A percentile compares a stretch with the other conserved stretches of the same genome.
Conservation (phyloP, 495 filamentous ascomycete species). For the Penicillium mononematosum region DNA sequence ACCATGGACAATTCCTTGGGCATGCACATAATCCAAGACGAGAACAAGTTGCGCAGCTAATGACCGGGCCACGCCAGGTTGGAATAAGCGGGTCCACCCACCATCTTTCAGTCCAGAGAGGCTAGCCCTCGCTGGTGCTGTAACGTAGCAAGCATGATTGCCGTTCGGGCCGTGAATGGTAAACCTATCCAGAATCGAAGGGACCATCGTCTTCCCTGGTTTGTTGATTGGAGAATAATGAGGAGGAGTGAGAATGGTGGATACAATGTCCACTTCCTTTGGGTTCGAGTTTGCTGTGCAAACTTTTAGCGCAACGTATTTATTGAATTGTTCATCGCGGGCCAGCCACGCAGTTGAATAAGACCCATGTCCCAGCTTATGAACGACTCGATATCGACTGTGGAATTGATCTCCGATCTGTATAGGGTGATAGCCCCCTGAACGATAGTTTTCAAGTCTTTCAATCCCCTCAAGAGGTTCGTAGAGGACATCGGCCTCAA, state of each 20-base stretch:
- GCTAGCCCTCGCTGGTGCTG: too few relatives aligned
- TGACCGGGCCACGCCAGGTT: too few relatives aligned
- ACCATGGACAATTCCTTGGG: too few relatives aligned
- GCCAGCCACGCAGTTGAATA: constrained; percentile 38
- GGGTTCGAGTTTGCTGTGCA: constrained; percentile 23
- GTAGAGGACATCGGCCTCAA: constrained; percentile 20
- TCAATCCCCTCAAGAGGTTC: constrained; percentile 34
- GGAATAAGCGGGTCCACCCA: too few relatives aligned
- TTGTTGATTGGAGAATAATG: constrained; percentile 10
- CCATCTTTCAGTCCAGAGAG: too few relatives aligned
- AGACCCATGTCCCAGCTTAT: constrained; percentile 37
- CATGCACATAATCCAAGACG: too few relatives aligned
- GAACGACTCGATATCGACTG: constrained; percentile 34
- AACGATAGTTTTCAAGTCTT: constrained; percentile 30
- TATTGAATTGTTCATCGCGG: constrained; percentile 23
- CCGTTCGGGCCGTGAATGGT: constrained; percentile 43
- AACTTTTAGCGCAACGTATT: constrained; percentile 38
- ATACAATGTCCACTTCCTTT: constrained; percentile 27
- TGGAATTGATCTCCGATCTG: constrained; percentile 36
- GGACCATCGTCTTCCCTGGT: constrained; percentile 27
- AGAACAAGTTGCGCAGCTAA: too few relatives aligned
- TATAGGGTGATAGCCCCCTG: constrained; percentile 36
- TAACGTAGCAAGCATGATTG: constrained; percentile 41
- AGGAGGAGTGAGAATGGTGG: constrained; percentile 12
- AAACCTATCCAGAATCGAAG: constrained; percentile 43